Base-by-base conservation (phyloP, 108 stramenopile species). In the Mayamaea pseudoterrestris region DNA sequence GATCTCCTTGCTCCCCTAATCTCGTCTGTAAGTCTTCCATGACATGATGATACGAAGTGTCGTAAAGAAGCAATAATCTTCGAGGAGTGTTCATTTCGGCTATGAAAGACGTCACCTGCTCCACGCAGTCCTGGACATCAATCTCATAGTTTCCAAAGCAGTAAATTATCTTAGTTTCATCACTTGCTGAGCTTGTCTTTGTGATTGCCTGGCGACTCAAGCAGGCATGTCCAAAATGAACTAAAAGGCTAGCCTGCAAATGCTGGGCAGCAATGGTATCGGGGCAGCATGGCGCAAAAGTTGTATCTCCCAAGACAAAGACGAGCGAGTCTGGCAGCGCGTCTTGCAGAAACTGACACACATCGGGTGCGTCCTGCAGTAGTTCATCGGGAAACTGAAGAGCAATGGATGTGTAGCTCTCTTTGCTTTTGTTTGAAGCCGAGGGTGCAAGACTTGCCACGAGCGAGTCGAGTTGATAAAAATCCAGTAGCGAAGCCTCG, bases 231-330 rank as follows among this genome's bases (percentile, higher is more conserved):
- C 95, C 96, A 68, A 79, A 95, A 61, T 97, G 93, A 4, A 95
- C 68, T 29, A 97, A 55, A 8, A 90, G 61, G 54, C 90, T 72
- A 17, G 96, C 96, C 45, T 90, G 68, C 21, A 95, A 72, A 65
- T 97, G 96, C 42, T 78, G 60, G 3, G 93, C 93, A 2, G 88
- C 80, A 2, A 97, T 83, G 55, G 90, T 88, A 57, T 97, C 96
- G 13, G 94, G 93, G 70, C 93, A 95, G 58, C 93, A 95, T 18
- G 79, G 66, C 40, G 72, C 89, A 32, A 85, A 85, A n/a, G 91
- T 90, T 1, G 96, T 92, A 58, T 97, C 96, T 2, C 96, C 96
- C 22, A 94, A 52, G 13, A 90, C 68, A 50, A 97, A 97, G n/a
- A 92, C 60, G 16, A 93, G 58, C 18, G 87, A 75, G 3, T 24